phyloP scores from a whole-genome alignment of 306 rosid genomes.

The Cucumis cinereus region DNA sequence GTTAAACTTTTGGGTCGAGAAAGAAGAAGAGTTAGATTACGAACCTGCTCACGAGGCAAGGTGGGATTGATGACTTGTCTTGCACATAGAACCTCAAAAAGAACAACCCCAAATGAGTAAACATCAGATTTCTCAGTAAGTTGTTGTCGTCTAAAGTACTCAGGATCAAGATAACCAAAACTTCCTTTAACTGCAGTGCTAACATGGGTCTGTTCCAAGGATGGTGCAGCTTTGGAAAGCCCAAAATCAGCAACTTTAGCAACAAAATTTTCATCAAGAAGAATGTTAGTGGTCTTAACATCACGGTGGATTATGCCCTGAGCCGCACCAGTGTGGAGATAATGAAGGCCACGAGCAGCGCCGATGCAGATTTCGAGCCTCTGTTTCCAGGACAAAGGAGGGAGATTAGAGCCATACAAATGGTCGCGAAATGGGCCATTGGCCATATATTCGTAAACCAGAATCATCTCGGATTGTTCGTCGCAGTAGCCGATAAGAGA shows the following conservation, averaged over 20 bases:
- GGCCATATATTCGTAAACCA: slow-evolving; percentile 78
- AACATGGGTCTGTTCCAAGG: slow-evolving; percentile 49
- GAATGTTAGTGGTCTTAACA: slow-evolving; percentile 82
- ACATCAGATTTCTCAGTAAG: slow-evolving; percentile 73
- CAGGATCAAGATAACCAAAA: slow-evolving; percentile 85
- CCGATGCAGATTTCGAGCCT: slow-evolving; percentile 79
- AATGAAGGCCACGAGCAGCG: slow-evolving; percentile 75
- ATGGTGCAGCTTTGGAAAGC: slow-evolving; percentile 49
- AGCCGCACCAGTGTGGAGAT: slow-evolving; percentile 84
- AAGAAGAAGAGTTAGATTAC: background rate
- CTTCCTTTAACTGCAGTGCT: slow-evolving; percentile 95
- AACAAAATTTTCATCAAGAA: slow-evolving; percentile 55
- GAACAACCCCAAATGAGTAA: slow-evolving; percentile 83
- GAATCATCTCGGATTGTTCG: slow-evolving; percentile 70
- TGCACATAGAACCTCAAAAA: slow-evolving; percentile 55
- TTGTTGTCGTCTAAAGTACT: slow-evolving; percentile 58
- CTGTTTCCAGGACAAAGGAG: slow-evolving; percentile 62
- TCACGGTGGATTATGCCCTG: slow-evolving; percentile 71
- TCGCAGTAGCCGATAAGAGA: slow-evolving; percentile 72
- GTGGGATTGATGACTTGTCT: slow-evolving; percentile 42
- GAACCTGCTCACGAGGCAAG: slow-evolving; percentile 34
- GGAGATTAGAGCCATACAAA: slow-evolving; percentile 38
- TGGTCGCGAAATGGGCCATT: slow-evolving; percentile 76
- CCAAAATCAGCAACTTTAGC: slow-evolving; percentile 88
- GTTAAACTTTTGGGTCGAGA: background rate